phyloP scores from a whole-genome alignment of 140 eudicot genomes.

The Cichorium intybus region DNA sequence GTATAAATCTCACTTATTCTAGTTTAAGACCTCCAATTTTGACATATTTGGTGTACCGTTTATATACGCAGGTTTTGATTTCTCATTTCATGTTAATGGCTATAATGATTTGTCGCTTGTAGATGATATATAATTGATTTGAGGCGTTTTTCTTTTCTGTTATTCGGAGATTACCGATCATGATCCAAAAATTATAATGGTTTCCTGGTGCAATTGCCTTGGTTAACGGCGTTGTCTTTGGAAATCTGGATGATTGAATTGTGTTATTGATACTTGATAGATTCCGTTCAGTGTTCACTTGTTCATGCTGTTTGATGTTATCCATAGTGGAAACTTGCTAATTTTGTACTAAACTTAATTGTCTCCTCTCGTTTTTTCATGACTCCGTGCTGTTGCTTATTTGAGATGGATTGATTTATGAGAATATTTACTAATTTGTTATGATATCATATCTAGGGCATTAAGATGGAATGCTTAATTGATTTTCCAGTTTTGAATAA shows the following conservation, averaged over 20 bases:
- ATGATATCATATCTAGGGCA: not conserved
- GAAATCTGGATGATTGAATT: not conserved
- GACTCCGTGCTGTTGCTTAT: constrained; percentile 1
- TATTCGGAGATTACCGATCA: not conserved
- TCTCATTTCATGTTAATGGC: not conserved
- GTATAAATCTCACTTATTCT: constrained; percentile 9
- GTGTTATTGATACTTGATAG: not conserved
- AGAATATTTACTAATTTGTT: not conserved
- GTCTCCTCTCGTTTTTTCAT: constrained; percentile 1
- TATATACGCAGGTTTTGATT: not conserved
- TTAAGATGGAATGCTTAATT: constrained; percentile 3
- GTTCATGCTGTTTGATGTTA: constrained; percentile 7
- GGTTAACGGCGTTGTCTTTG: not conserved
- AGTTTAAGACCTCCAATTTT: not conserved
- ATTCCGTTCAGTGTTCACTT: constrained; percentile 8
- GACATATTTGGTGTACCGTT: not conserved
- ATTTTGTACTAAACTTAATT: not conserved
- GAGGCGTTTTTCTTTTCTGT: not conserved
- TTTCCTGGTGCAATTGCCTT: constrained; percentile 1
- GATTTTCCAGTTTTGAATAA: not conserved
- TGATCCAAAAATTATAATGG: not conserved
- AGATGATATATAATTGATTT: not conserved
- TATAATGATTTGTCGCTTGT: not conserved
- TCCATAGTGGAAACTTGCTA: not conserved
- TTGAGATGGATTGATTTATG: not conserved